Conservation (phyloP, 2,329 filamentous ascomycete species). For the Penicillium glabrum region DNA sequence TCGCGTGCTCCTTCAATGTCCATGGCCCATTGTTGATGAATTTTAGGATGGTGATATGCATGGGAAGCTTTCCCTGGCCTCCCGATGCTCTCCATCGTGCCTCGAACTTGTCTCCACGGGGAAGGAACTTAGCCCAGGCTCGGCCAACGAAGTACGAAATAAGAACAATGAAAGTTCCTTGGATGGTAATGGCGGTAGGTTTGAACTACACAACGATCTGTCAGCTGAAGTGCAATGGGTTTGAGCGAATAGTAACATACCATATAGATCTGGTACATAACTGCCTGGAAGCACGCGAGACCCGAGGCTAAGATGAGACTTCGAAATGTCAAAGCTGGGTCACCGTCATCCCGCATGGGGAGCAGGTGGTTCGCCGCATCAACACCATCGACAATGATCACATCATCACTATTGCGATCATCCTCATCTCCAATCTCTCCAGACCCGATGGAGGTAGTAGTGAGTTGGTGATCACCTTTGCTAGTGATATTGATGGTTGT, state of each 20-base stretch:
- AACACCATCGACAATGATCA: conserved; percentile 53
- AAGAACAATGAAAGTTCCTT: conserved; percentile 58
- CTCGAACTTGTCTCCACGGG: conserved; percentile 54
- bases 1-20: conserved; percentile 57
- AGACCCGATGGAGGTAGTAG: not conserved
- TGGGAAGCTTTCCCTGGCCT: conserved; percentile 44
- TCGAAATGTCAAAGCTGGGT: conserved; percentile 55
- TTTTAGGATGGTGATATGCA: conserved; percentile 40
- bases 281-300: conserved; percentile 55
- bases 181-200: conserved; percentile 50
- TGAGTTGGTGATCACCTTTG: not conserved
- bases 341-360: conserved; percentile 55
- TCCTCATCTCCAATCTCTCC: not conserved
- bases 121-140: conserved; percentile 48
- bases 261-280: conserved; percentile 57
- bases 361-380: conserved; percentile 54
- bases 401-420: conserved; percentile 23
- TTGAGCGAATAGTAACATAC: conserved; percentile 32
- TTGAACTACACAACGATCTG: conserved; percentile 47
- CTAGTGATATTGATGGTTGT: not conserved
- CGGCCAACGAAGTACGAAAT: conserved; percentile 58
- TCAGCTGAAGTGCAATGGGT: not conserved
- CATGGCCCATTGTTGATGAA: conserved; percentile 56
- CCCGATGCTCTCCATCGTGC: conserved; percentile 48
- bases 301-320: conserved; percentile 51